These are phyloP conservation scores for Pholiota microspora DNA, from an alignment of 768 basidiomycete species.

Conservation along the genomic window DNA sequence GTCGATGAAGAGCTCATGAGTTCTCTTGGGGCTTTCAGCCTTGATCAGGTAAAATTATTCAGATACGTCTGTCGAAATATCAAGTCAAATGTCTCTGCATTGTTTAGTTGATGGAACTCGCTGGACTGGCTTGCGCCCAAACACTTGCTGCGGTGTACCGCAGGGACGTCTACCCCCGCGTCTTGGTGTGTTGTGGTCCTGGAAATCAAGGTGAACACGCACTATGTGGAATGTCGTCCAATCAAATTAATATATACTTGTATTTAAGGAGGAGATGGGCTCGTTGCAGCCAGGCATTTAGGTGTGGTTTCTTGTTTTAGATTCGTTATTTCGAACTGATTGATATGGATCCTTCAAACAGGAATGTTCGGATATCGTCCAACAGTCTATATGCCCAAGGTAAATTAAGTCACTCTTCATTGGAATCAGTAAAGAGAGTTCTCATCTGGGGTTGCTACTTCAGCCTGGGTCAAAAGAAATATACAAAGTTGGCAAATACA, in stretches of 20 bases:
- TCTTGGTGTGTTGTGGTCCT: constrained; percentile 95
- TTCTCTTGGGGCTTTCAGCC: constrained; percentile 82
- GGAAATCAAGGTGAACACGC: constrained; percentile 76
- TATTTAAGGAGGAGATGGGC: constrained; percentile 78
- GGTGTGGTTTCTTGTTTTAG: constrained; percentile 36
- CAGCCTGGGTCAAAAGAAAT: constrained; percentile 92
- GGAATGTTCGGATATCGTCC: constrained; percentile 93
- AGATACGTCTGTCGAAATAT: no score
- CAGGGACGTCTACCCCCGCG: constrained; percentile 63
- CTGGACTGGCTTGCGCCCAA: constrained; percentile 92
- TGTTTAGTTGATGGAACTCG: constrained; percentile 95
- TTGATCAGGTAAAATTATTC: constrained; percentile 95
- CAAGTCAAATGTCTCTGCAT: no score
- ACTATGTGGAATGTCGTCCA: background rate
- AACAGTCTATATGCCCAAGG: constrained; percentile 93
- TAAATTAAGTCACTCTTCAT: constrained; percentile 58
- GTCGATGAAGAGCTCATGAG: constrained; percentile 97
- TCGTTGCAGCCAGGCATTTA: constrained; percentile 94
- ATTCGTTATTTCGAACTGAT: background rate
- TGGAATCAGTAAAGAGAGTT: background rate
- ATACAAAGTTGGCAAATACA: constrained; percentile 58
- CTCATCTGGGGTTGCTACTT: background rate
- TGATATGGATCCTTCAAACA: no score
- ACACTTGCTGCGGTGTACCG: constrained; percentile 76
- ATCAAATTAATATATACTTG: background rate